Base-by-base conservation (phyloP, 768 basidiomycete species). In the Infundibulicybe gibba region DNA sequence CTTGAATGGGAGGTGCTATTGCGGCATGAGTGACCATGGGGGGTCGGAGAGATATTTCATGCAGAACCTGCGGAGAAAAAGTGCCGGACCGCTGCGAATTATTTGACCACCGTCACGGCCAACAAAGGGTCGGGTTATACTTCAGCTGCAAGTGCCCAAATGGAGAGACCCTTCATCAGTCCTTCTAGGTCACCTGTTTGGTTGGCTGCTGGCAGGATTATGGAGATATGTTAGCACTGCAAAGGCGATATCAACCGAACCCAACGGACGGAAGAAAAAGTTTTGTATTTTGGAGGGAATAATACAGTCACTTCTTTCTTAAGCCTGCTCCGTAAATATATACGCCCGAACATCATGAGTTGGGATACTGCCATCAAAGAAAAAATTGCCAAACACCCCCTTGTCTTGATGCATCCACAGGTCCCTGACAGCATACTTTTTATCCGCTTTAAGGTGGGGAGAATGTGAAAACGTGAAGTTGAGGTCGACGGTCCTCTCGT, bases 381-480 rank as follows among this genome's bases (percentile, higher is more conserved):
- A 61, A 44, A 57, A 61, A 19, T 57, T 46, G 14, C 50, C 51
- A 40, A 53, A 48, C 3, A 53, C 34, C 6, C 63, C 61, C 16
- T 54, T 60, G 44, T 62, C 57, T 40, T 61, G 43, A 46, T 61
- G 60, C 42, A 60, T 56, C 61, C 63, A 64, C 20, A 62, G 42
- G 46, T 62, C 60, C 35, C 60, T 45, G 11, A 62, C 57, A 6
- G 57, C 55, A 48, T 62, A 62, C 30, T 43, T 56, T 51, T 60
- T 61, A 41, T 58, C 51, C 6, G 49, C 52, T 35, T 56, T 49
- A 16, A 61, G 49, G 40, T 63, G 62, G 19, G 60, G 60, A 8
- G 62, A 63, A 40, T 50, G 58, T 6, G 59, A 55, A 44, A 60
- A 59, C 4, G 58, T 58, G 47, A 64, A 61, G 54, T 62, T 61